Evolutionary conservation across 2,329 filamentous ascomycete species (phyloP).

Genomic region (Exophiala aquamarina): DNA sequence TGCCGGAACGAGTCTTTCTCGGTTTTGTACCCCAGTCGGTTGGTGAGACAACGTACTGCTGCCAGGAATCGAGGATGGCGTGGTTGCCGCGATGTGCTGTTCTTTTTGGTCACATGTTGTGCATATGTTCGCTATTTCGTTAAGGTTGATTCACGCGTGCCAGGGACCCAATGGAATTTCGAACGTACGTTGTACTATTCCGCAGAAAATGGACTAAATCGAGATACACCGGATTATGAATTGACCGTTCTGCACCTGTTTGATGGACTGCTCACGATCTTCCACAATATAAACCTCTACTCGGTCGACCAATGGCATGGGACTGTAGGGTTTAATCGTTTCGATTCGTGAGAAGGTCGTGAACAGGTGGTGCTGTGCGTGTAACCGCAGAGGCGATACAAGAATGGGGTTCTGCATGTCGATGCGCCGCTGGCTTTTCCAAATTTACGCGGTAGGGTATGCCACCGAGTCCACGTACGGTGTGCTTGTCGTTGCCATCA

Average conservation of each 20-base stretch:
- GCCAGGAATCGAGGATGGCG: neutral
- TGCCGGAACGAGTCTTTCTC: neutral
- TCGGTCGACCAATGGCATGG: neutral
- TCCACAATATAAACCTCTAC: neutral
- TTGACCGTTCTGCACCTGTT: neutral
- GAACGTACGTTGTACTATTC: neutral
- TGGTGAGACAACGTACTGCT: neutral
- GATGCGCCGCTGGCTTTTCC: neutral
- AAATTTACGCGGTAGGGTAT: neutral
- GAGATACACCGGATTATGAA: neutral
- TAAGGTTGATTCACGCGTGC: neutral
- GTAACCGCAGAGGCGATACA: neutral
- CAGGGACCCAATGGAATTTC: neutral
- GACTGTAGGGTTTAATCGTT: neutral
- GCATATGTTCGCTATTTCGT: neutral
- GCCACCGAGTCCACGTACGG: neutral
- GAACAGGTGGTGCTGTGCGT: neutral
- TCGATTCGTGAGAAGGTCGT: neutral
- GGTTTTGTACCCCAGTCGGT: neutral
- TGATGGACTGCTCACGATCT: neutral
- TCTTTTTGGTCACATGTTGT: neutral
- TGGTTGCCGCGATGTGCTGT: neutral
- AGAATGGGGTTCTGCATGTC: neutral
- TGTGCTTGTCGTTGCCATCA: neutral
- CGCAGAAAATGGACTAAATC: neutral